A percentile compares a stretch with the other conserved stretches of the same genome.
phyloP scores from a whole-genome alignment of 2,329 filamentous ascomycete genomes.

The Claviceps africana region DNA sequence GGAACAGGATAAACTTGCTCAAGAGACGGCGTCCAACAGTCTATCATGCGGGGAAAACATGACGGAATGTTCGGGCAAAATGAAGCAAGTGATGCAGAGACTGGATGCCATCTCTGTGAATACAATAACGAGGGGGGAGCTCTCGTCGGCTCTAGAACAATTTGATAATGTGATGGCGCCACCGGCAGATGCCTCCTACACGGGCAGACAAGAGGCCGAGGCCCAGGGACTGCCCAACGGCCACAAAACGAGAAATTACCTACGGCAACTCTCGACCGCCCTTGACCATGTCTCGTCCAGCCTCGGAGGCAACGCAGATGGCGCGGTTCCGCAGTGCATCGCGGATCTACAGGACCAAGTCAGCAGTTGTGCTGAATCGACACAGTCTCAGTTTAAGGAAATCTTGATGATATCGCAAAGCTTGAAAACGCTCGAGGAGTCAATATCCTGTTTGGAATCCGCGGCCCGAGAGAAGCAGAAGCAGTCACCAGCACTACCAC shows the following conservation, averaged over 20 bases:
- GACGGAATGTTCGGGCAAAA: background rate
- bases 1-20: background rate
- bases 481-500: background rate
- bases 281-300: background rate
- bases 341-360: background rate
- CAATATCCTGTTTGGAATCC: background rate
- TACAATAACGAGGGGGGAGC: background rate
- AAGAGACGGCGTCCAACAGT: background rate
- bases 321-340: background rate
- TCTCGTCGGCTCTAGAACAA: conserved; percentile 1
- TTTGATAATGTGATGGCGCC: conserved; percentile 3
- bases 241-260: background rate
- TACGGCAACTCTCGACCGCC: background rate
- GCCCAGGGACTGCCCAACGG: background rate
- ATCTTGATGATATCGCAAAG: background rate
- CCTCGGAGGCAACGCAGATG: background rate
- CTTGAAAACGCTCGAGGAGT: conserved; percentile 1
- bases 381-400: conserved; percentile 1
- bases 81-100: background rate
- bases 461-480: background rate
- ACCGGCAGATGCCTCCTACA: background rate
- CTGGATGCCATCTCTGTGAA: background rate
- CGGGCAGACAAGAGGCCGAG: background rate
- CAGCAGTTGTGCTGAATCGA: background rate
- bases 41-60: background rate